Percentiles rank a stretch among this genome's conserved stretches.
These are phyloP conservation scores for Chaetoceros muelleri DNA, from an alignment of 108 stramenopile species.

Conservation along the genomic window DNA sequence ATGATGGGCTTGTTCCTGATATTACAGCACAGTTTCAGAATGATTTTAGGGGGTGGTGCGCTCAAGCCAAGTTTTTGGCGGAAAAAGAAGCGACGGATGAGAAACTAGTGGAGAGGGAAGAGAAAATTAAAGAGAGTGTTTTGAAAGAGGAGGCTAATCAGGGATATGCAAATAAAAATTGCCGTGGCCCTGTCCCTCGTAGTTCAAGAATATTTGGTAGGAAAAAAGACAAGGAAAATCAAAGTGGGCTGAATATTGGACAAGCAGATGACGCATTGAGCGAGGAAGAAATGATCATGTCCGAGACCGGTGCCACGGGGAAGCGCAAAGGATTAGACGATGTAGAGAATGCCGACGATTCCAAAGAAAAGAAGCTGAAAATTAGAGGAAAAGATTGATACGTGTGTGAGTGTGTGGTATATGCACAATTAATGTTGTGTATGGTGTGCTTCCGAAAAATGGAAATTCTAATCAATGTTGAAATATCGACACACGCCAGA, in stretches of 20 bases:
- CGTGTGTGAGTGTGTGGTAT: too few species aligned
- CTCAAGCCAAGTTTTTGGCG: conserved; percentile 23
- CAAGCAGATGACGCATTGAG: too few species aligned
- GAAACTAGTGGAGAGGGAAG: conserved; percentile 21
- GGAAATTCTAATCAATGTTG: too few species aligned
- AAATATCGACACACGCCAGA: too few species aligned
- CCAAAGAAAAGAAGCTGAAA: background rate
- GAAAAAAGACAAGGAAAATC: too few species aligned
- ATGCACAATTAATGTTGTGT: too few species aligned
- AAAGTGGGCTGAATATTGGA: too few species aligned
- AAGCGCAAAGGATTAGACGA: background rate
- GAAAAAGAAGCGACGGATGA: conserved; percentile 22
- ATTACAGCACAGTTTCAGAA: conserved; percentile 38
- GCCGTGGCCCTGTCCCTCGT: background rate
- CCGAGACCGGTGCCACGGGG: too few species aligned
- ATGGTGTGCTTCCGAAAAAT: too few species aligned
- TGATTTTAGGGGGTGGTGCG: conserved; percentile 13
- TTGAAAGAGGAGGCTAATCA: conserved; percentile 1
- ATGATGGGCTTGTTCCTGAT: conserved; percentile 64
- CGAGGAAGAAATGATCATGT: too few species aligned
- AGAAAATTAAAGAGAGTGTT: background rate
- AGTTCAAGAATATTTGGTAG: background rate
- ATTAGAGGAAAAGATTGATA: conserved; percentile 5
- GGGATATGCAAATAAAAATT: too few species aligned
- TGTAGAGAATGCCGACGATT: background rate